Evolutionary conservation across 495 filamentous ascomycete species (phyloP), one percentile per base, ranked within the genome.

Genomic region (Podospora fimiseda): DNA sequence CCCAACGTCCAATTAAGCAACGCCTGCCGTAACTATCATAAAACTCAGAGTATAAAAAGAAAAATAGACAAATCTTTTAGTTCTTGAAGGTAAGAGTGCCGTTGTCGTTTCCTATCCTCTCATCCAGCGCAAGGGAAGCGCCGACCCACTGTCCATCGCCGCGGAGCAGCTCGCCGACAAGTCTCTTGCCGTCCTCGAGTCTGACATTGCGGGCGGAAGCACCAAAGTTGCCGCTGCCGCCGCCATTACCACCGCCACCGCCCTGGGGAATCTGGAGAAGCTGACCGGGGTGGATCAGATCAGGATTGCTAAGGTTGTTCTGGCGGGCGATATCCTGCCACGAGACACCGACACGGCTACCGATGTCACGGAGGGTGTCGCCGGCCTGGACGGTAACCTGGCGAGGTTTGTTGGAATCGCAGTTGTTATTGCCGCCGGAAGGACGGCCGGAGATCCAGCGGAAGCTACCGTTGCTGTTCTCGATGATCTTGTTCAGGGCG

Each of bases 81-180:
- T 33, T 33, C 6, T 6, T 11, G 11, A 6, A 33, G 11, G 27
- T 33, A 33, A 74, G 60, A 37, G 62, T 53, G 15, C 72, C 72
- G 46, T 74, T 61, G 21, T 61, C 44, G 48, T 75, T 75, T 13
- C 61, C 58, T 51, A 75, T 72, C 40, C 64, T 60, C 60, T 75
- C 72, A 53, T 75, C 69, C 60, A 75, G 43, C 27, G 65, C 51
- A 22, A 74, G 53, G 30, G 65, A 66, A 16, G 60, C 58, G 8
- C 59, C 56, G 22, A 63, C 56, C 68, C 66, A 73, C 8, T 57
- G 53, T 0, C 70, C 70, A 37, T 67, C 57, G 8, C 20, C n/a
- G 13, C 64, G 58, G 43, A 60, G 42, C 33, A 70, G 33, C 39
- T 75, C 70, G 14, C 63, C 72, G 55, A 70, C 72, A 13, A 75